A percentile compares a stretch with the other conserved stretches of the same genome.
These are phyloP conservation scores for Aureoboletus auriporus DNA, from an alignment of 768 basidiomycete genomes.

Conservation along the genomic window DNA sequence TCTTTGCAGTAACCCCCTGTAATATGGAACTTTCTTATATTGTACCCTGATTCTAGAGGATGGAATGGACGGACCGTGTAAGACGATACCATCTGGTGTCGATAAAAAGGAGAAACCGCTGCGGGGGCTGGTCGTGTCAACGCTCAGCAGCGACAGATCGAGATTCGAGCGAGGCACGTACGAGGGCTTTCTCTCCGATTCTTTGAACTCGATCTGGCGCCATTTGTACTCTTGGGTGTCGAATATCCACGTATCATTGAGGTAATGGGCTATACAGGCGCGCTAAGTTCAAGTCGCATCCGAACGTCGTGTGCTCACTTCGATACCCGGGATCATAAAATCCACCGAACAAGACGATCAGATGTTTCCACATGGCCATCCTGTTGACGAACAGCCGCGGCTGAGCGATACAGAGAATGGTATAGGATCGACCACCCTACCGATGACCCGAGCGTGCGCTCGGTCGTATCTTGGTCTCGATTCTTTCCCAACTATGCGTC, in stretches of 20 bases:
- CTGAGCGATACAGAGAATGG: background rate
- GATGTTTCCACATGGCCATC: slow-evolving; percentile 89
- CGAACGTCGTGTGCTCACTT: slow-evolving; percentile 38
- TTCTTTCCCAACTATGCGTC: slow-evolving; percentile 80
- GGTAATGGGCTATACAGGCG: slow-evolving; percentile 57
- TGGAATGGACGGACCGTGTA: slow-evolving; percentile 57
- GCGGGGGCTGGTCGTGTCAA: slow-evolving; percentile 45
- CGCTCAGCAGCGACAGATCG: background rate
- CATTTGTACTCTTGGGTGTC: slow-evolving; percentile 86
- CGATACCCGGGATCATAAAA: slow-evolving; percentile 85
- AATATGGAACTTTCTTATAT: background rate
- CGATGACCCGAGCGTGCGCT: slow-evolving; percentile 82
- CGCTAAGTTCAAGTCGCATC: background rate
- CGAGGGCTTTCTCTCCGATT: slow-evolving; percentile 72
- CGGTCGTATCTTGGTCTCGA: slow-evolving; percentile 80
- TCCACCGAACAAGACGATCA: slow-evolving; percentile 82
- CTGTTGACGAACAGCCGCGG: slow-evolving; percentile 33
- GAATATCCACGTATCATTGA: slow-evolving; percentile 83
- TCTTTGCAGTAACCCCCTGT: slow-evolving; percentile 89
- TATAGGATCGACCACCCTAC: slow-evolving; percentile 26
- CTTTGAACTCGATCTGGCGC: slow-evolving; percentile 71
- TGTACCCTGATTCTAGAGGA: background rate
- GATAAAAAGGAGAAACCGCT: slow-evolving; percentile 86
- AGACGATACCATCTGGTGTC: slow-evolving; percentile 68
- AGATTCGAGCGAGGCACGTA: slow-evolving; percentile 30